phyloP scores from a whole-genome alignment of 202 grass and related monocot genomes.

The Panicum virgatum region DNA sequence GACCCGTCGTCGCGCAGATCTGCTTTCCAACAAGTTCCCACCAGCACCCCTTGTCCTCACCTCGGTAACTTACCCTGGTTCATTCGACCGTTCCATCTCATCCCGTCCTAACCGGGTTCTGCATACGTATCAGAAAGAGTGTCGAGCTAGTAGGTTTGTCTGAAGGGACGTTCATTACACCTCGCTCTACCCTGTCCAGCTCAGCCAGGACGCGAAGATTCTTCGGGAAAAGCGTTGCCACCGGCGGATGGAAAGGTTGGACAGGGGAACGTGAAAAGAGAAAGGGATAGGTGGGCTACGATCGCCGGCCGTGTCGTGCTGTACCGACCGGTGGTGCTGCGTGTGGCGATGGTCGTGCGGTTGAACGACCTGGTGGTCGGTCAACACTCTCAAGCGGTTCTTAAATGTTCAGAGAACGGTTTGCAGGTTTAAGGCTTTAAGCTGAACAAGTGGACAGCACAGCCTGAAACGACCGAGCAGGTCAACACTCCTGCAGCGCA shows the following conservation, averaged over 20 bases:
- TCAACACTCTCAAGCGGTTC: constrained; percentile 13
- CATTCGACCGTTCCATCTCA: neutral
- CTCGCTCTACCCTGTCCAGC: neutral
- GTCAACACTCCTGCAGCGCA: neutral
- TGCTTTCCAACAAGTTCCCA: neutral
- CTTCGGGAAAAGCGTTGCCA: neutral
- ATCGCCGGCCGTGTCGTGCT: neutral
- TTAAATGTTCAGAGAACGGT: neutral
- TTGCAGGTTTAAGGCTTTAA: neutral
- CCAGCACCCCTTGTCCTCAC: neutral
- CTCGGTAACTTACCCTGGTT: neutral
- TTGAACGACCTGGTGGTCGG: constrained; percentile 2
- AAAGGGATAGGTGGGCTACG: neutral
- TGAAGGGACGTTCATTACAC: neutral
- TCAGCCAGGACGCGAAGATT: neutral
- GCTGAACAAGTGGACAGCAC: neutral
- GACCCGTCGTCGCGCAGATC: neutral
- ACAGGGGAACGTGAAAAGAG: rapidly evolving
- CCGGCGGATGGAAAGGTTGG: neutral
- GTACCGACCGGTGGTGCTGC: neutral
- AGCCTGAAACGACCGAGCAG: neutral
- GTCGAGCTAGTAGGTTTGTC: neutral
- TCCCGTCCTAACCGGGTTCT: neutral
- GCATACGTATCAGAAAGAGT: neutral
- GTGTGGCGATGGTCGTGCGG: neutral